phyloP scores from a whole-genome alignment of 441 rosid species.

The Manihot esculenta region DNA sequence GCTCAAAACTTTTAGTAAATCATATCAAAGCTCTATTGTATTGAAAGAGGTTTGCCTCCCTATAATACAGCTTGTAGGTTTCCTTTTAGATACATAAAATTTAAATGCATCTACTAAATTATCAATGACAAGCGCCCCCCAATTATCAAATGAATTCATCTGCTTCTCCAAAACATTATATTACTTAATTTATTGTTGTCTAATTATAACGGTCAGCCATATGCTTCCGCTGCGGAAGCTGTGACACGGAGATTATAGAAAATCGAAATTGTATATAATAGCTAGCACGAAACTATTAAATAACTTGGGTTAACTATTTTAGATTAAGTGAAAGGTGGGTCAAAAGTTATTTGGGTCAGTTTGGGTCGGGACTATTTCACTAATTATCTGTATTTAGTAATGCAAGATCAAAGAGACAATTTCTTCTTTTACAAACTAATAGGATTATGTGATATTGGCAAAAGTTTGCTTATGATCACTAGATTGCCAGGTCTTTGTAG shows the following conservation, averaged over 20 bases:
- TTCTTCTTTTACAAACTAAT: slow-evolving; percentile 20
- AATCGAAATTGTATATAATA: no score
- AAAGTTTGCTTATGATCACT: not conserved
- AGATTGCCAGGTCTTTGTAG: not conserved
- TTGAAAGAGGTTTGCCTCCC: not conserved
- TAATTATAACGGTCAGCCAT: no score
- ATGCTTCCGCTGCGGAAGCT: no score
- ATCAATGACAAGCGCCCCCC: slow-evolving; percentile 46
- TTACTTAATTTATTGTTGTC: not conserved
- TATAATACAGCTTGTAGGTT: slow-evolving; percentile 54
- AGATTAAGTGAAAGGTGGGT: no score
- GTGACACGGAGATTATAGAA: no score
- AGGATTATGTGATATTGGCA: not conserved
- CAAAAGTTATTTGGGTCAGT: no score
- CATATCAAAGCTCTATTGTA: not conserved
- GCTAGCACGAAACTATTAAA: no score
- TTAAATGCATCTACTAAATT: slow-evolving; percentile 34
- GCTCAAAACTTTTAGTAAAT: slow-evolving; percentile 50
- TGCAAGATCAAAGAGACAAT: slow-evolving; percentile 46
- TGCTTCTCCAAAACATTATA: not conserved
- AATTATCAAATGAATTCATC: slow-evolving; percentile 41
- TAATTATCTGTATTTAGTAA: slow-evolving; percentile 37
- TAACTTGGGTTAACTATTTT: no score
- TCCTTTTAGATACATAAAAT: slow-evolving; percentile 60
- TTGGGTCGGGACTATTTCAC: no score